These are phyloP conservation scores for Endocalyx cinctus DNA, from an alignment of 2,329 filamentous ascomycete genomes.

Conservation along the genomic window DNA sequence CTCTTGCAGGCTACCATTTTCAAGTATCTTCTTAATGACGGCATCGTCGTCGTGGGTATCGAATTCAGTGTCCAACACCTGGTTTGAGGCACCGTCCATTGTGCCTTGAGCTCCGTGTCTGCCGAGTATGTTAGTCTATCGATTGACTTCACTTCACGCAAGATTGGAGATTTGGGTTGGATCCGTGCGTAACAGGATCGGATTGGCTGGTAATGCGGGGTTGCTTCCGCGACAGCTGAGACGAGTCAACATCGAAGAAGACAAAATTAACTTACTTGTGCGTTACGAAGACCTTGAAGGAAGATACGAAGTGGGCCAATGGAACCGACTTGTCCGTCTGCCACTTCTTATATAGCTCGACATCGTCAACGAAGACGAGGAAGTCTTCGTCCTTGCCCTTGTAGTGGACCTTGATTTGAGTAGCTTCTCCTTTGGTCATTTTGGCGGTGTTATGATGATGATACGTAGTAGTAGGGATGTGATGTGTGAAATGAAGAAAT, in stretches of 20 bases:
- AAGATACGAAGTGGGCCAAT: slow-evolving; percentile 76
- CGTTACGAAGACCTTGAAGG: slow-evolving; percentile 86
- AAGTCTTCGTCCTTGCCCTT: slow-evolving; percentile 64
- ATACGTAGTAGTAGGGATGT: slow-evolving; percentile 2
- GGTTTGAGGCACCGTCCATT: slow-evolving; percentile 70
- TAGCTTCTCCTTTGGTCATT: slow-evolving; percentile 69
- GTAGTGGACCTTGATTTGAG: slow-evolving; percentile 77
- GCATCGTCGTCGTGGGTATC: slow-evolving; percentile 76
- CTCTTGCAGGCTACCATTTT: slow-evolving; percentile 67
- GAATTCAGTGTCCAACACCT: slow-evolving; percentile 78
- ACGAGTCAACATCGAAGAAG: too few relatives aligned
- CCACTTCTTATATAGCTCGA: slow-evolving; percentile 72
- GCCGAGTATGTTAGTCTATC: slow-evolving; percentile 16
- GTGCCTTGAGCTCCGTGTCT: slow-evolving; percentile 85
- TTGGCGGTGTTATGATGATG: slow-evolving; percentile 24
- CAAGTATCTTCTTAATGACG: slow-evolving; percentile 74
- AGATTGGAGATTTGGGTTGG: too few relatives aligned
- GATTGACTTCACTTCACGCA: too few relatives aligned
- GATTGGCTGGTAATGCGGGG: too few relatives aligned
- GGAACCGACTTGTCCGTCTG: slow-evolving; percentile 72
- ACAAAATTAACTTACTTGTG: slow-evolving; percentile 67
- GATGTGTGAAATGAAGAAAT: slow-evolving; percentile 2
- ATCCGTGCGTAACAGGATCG: too few relatives aligned
- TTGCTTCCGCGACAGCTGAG: too few relatives aligned
- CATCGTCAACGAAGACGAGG: slow-evolving; percentile 55